Base-by-base conservation (phyloP, 345 rosid genomes). In the Leavenworthia alabamica region DNA sequence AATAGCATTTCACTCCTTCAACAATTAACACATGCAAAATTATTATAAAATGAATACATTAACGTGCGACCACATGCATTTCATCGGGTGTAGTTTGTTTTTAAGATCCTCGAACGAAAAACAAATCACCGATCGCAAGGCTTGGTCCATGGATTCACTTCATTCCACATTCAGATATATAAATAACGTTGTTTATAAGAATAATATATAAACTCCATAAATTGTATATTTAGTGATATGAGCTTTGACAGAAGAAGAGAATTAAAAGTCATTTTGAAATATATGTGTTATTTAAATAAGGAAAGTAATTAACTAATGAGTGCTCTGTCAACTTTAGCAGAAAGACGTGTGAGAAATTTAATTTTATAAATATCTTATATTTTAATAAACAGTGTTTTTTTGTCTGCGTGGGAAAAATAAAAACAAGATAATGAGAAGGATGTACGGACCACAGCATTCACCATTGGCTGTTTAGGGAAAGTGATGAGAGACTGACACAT, bases 371-470 rank as follows among this genome's bases (percentile, higher is more conserved):
- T 2, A 37, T 16, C 46, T 19, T 4, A 9, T 10, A 9, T 9
- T 32, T 17, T 20, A 22, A 4, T 11, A 11, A 54, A 31, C 26
- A 64, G 22, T 40, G 2, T 28, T 51, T 20, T 20, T 23, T n/a
- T 13, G 22, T 41, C 32, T 13, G 61, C 1, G 3, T 33, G 48
- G 42, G 32, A 58, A 57, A 39, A 55, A 14, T 15, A 37, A 50
- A 26, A 43, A 52, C 7, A 55, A 41, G 70, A 63, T 63, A 71
- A 71, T 71, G 75, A n/a, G 24, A 47, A 72, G 73, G 71, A 70
- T 73, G 64, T 52, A 78, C 62, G 45, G 68, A 42, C 67, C 65
- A 68, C 14, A 5, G 56, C 32, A 49, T 63, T 48, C 20, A 73
- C 67, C 68, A 56, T 56, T 71, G 75, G 70, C 32, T 63, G 59